Evolutionary conservation across 257 asterid genomes (phyloP), one percentile per base, ranked within the genome.

Genomic region (Hygrophila difformis): DNA sequence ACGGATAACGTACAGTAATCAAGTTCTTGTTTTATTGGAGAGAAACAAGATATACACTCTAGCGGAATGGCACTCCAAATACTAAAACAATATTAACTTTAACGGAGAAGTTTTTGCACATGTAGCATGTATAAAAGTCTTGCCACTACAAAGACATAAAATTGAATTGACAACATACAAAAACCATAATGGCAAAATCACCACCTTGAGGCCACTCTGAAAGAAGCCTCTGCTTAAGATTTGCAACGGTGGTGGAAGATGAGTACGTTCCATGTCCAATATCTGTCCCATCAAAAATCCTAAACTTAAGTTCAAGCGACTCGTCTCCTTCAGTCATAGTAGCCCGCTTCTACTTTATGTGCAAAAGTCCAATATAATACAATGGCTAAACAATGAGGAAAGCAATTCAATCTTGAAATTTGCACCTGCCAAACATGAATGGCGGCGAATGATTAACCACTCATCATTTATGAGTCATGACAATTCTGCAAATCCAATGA

Each of bases 201-300:
- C 18, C 35, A 80, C 83, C 92, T 68, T 77, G 92, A 68, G 81
- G 87, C 86, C 86, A 77, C 59, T 73, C 70, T 18, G 78, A 64
- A 59, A 73, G 59, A 53, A 76, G 77, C 59, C 65, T 53, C 50
- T 73, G 78, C 51, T 73, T 76, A 46, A 76, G 78, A 31, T 63
- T 39, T 14, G 74, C 68, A 60, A 71, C 35, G 14, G 76, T 55
- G 41, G 64, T 64, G 23, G 83, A 76, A 7, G 74, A 56, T 18
- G 68, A 34, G 59, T 80, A 76, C 24, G 74, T 63, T 26, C 68
- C 68, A 34, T 76, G 81, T 26, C 81, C 68, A 51, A 77, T 80
- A 64, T 74, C 84, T 16, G 93, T 74, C 61, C 93, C 83, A 52
- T 80, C 93, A 36, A 57, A 80, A 50, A 80, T 71, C 61, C 87